phyloP scores from a whole-genome alignment of 768 basidiomycete genomes.

The Pleurotus sapidus region DNA sequence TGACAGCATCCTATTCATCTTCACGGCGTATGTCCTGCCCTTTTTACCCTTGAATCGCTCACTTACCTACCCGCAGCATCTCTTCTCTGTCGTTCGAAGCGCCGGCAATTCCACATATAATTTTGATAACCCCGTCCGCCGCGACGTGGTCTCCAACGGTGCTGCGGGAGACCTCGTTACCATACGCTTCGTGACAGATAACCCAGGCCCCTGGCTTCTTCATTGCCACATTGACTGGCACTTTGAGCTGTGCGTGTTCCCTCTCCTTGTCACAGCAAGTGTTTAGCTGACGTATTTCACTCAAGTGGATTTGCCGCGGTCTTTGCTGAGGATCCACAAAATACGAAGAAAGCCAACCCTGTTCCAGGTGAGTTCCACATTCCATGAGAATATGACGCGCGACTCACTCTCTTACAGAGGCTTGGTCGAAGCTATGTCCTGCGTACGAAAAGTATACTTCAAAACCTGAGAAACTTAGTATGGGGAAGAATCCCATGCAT shows the following conservation, averaged over 20 bases:
- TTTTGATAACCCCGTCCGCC: conserved; percentile 45
- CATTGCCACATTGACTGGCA: conserved; percentile 10
- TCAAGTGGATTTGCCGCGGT: conserved; percentile 5
- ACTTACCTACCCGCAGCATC: conserved; percentile 24
- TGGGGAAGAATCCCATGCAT: conserved; percentile 5
- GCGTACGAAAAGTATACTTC: background rate
- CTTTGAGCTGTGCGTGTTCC: conserved; percentile 2
- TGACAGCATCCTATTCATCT: conserved; percentile 38
- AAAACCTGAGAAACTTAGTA: conserved; percentile 6
- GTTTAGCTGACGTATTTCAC: background rate
- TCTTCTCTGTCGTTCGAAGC: conserved; percentile 35
- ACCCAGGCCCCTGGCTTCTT: conserved; percentile 48
- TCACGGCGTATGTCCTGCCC: conserved; percentile 29
- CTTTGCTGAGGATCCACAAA: conserved; percentile 6
- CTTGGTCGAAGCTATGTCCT: conserved; percentile 6
- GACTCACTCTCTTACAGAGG: background rate
- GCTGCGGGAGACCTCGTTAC: conserved; percentile 32
- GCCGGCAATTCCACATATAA: conserved; percentile 31
- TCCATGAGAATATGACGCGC: background rate
- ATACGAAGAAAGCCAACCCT: background rate
- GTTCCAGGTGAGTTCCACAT: background rate
- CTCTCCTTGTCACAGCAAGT: background rate
- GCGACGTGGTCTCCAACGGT: conserved; percentile 46
- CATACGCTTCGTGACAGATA: conserved; percentile 57
- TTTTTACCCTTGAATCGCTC: background rate